A percentile compares a stretch with the other conserved stretches of the same genome.
Evolutionary conservation across 1,284 basidiomycete species (phyloP).

Genomic region (Neotropicomus parvogracilis): DNA sequence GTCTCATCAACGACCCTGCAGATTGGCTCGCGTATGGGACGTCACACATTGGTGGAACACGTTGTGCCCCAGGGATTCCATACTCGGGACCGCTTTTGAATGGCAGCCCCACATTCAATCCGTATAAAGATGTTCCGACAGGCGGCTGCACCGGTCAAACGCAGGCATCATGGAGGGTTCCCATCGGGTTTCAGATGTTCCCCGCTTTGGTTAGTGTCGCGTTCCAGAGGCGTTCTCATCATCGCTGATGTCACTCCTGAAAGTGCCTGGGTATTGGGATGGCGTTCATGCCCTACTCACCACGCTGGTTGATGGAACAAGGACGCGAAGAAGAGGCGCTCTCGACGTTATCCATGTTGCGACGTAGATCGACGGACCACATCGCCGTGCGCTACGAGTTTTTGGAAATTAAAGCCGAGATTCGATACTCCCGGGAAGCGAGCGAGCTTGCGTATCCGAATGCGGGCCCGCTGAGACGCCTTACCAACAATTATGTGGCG

Average conservation of each 20-base stretch:
- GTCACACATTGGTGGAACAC: constrained; percentile 35
- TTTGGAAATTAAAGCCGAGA: constrained; percentile 33
- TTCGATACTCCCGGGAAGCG: constrained; percentile 27
- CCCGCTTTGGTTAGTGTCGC: constrained; percentile 26
- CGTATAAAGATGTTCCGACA: constrained; percentile 29
- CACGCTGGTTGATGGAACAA: constrained; percentile 36
- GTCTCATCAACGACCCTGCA: constrained; percentile 4
- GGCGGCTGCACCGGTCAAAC: constrained; percentile 33
- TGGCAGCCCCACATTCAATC: constrained; percentile 31
- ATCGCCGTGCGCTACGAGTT: constrained; percentile 28
- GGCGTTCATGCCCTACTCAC: constrained; percentile 34
- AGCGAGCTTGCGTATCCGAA: constrained; percentile 20
- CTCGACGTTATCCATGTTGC: constrained; percentile 25
- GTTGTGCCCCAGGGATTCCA: constrained; percentile 29
- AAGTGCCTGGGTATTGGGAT: constrained; percentile 35
- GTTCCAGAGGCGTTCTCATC: neutral
- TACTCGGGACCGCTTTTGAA: constrained; percentile 35
- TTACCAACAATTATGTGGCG: constrained; percentile 24
- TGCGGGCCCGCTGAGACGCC: constrained; percentile 19
- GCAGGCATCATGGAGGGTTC: constrained; percentile 32
- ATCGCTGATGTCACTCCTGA: constrained; percentile 3
- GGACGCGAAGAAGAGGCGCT: constrained; percentile 35
- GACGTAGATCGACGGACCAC: constrained; percentile 21
- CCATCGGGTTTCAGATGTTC: constrained; percentile 32
- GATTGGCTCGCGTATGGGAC: constrained; percentile 36